A percentile compares a stretch with the other conserved stretches of the same genome.
phyloP scores from a whole-genome alignment of 257 asterid genomes.

The Solanum arcanum region DNA sequence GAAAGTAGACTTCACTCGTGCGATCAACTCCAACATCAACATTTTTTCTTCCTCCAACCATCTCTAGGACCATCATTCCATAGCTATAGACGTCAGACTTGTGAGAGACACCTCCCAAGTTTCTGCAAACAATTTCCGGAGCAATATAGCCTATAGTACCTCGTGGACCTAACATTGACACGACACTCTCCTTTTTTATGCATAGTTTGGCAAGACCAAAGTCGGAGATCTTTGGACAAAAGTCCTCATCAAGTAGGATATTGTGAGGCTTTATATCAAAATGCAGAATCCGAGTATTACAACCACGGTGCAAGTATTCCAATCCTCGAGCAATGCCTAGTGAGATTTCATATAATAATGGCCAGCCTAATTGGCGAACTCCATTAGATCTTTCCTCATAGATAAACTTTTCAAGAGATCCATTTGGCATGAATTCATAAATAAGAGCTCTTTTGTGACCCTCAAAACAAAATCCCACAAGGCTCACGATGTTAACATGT shows the following conservation, averaged over 20 bases:
- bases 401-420: conserved; percentile 26
- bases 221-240: conserved; percentile 16
- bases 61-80: conserved; percentile 16
- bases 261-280: conserved; percentile 34
- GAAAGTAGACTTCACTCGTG: conserved; percentile 10
- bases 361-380: neutral
- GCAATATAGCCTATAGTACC: conserved; percentile 20
- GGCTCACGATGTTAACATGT: conserved; percentile 25
- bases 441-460: conserved; percentile 22
- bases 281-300: conserved; percentile 18
- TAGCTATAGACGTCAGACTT: conserved; percentile 35
- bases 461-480: conserved; percentile 28
- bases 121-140: conserved; percentile 6
- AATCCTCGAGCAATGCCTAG: conserved; percentile 29
- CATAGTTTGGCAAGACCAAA: conserved; percentile 24
- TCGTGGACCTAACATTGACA: conserved; percentile 5
- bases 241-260: conserved; percentile 19
- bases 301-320: conserved; percentile 24
- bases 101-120: conserved; percentile 23
- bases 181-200: neutral
- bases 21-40: neutral
- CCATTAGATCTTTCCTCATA: neutral
- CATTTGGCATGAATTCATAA: conserved; percentile 33
- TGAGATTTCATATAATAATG: conserved; percentile 1
- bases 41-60: conserved; percentile 1